Evolutionary conservation across 495 filamentous ascomycete genomes (phyloP).

Genomic region (Xylaria cubensis): DNA sequence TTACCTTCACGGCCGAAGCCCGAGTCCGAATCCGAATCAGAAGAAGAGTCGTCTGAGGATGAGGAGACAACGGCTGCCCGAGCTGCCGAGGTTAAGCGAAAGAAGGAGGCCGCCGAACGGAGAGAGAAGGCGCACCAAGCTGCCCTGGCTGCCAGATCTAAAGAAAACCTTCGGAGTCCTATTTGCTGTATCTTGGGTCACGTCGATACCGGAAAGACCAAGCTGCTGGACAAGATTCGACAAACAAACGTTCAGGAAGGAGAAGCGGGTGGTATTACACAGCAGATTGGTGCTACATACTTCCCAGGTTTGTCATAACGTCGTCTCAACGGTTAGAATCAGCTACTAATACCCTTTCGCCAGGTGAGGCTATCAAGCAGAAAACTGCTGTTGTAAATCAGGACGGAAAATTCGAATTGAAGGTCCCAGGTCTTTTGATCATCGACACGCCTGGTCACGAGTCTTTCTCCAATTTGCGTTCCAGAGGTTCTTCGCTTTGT

Average conservation of each 20-base stretch:
- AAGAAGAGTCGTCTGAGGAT: constrained; percentile 67
- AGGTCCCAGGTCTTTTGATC: constrained; percentile 94
- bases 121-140: constrained; percentile 89
- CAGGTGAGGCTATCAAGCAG: constrained; percentile 82
- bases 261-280: constrained; percentile 99
- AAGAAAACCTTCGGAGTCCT: constrained; percentile 92
- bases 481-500: constrained; percentile 94
- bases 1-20: constrained; percentile 53
- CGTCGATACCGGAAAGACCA: constrained; percentile 99
- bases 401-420: constrained; percentile 92
- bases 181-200: constrained; percentile 99
- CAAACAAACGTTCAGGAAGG: constrained; percentile 99
- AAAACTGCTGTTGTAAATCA: constrained; percentile 94
- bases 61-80: constrained; percentile 73
- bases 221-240: constrained; percentile 97
- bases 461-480: constrained; percentile 98
- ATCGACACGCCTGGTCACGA: constrained; percentile 99
- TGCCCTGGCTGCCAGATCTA: constrained; percentile 87
- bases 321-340: background rate
- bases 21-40: constrained; percentile 46
- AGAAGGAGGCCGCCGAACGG: constrained; percentile 89
- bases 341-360: constrained; percentile 6
- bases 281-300: constrained; percentile 99
- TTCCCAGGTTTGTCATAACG: constrained; percentile 65
- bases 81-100: constrained; percentile 72